A percentile compares a stretch with the other conserved stretches of the same genome.
phyloP scores from a whole-genome alignment of 495 filamentous ascomycete species.

The Tuber magnatum region DNA sequence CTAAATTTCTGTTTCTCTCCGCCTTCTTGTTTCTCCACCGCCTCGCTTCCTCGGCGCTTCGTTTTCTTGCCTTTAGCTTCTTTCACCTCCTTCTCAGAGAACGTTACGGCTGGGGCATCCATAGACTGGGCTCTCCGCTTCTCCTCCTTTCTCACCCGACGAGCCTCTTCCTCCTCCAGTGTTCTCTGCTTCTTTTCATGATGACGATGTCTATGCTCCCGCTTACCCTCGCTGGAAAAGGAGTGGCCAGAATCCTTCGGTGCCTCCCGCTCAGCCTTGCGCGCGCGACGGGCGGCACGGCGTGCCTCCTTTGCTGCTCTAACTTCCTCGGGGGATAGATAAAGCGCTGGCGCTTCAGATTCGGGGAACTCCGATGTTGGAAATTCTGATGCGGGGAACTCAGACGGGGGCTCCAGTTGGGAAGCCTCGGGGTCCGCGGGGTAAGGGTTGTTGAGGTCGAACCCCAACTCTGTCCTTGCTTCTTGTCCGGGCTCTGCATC shows the following conservation, averaged over 20 bases:
- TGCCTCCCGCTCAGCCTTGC: constrained; percentile 24
- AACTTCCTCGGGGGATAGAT: constrained; percentile 14
- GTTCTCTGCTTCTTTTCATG: constrained; percentile 23
- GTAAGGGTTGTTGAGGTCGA: background rate
- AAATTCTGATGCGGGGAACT: background rate
- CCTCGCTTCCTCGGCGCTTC: constrained; percentile 13
- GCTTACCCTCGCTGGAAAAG: constrained; percentile 30
- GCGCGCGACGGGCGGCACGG: constrained; percentile 24
- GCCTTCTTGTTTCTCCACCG: constrained; percentile 12
- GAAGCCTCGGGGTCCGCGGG: background rate
- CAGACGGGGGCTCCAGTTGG: background rate
- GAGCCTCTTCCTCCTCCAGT: constrained; percentile 30
- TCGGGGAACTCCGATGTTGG: background rate
- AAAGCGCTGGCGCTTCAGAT: background rate
- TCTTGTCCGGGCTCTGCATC: background rate
- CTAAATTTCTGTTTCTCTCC: constrained; percentile 23
- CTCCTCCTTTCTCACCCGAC: constrained; percentile 30
- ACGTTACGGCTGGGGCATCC: constrained; percentile 10
- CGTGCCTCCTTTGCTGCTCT: constrained; percentile 27
- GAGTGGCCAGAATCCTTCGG: constrained; percentile 35
- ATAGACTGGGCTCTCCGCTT: constrained; percentile 26
- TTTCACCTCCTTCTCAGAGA: constrained; percentile 4
- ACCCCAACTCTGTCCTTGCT: background rate
- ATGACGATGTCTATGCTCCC: constrained; percentile 18
- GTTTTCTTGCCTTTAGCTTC: constrained; percentile 27